These are phyloP conservation scores for Euphrasia arctica DNA, from an alignment of 305 asterid genomes.

Conservation along the genomic window DNA sequence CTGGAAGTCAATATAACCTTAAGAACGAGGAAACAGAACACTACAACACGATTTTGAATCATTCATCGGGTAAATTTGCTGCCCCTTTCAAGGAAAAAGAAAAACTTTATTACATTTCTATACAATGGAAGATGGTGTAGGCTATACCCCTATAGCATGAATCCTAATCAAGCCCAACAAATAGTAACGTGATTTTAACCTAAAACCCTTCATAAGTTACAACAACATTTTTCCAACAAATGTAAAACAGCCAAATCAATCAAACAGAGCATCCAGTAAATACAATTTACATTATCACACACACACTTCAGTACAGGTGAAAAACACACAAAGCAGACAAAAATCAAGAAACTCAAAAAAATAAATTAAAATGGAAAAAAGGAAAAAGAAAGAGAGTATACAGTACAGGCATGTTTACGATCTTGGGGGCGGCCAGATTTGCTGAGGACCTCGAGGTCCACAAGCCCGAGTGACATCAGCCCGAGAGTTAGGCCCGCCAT, in stretches of 20 bases:
- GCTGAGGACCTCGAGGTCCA: constrained; percentile 98
- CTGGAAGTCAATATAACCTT: not conserved
- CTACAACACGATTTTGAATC: not conserved
- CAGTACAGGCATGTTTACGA: constrained; percentile 81
- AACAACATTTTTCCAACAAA: constrained; percentile 19
- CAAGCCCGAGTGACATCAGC: constrained; percentile 96
- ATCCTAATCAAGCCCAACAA: not conserved
- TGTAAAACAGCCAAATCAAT: constrained; percentile 1
- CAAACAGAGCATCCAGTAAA: constrained; percentile 20
- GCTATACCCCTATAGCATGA: too few relatives aligned
- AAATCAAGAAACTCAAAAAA: constrained; percentile 21
- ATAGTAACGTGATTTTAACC: not conserved
- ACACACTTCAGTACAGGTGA: constrained; percentile 16
- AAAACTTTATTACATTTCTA: too few relatives aligned
- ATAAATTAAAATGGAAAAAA: not conserved
- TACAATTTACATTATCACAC: constrained; percentile 20
- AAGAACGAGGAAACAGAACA: constrained; percentile 2
- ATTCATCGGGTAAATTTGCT: not conserved
- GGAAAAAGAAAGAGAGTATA: constrained; percentile 19
- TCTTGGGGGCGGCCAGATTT: constrained; percentile 89
- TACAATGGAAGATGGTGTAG: too few relatives aligned
- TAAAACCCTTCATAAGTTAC: not conserved
- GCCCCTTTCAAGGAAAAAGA: too few relatives aligned
- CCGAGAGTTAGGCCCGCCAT: constrained; percentile 99
- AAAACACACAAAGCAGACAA: constrained; percentile 13